Conservation (phyloP, 768 basidiomycete genomes). For the Auriscalpium vulgare region DNA sequence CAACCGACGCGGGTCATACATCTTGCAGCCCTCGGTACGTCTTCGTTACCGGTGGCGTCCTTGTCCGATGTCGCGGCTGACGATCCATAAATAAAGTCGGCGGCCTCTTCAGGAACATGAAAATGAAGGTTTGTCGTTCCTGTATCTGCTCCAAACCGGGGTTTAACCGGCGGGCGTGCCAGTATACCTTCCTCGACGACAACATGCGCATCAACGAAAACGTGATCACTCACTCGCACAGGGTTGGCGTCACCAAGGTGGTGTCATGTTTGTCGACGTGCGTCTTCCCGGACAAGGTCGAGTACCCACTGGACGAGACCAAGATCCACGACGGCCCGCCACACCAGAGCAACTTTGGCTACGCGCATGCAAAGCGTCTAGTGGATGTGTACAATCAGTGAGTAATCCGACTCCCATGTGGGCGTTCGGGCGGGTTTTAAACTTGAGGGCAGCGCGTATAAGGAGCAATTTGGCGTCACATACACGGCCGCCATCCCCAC, state of each 20-base stretch:
- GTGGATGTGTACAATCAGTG: slow-evolving; percentile 95
- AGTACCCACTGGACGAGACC: slow-evolving; percentile 86
- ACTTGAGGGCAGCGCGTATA: slow-evolving; percentile 66
- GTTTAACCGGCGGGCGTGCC: not conserved
- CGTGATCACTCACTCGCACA: slow-evolving; percentile 70
- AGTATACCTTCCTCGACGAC: slow-evolving; percentile 90
- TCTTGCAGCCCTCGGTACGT: slow-evolving; percentile 84
- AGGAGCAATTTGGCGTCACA: slow-evolving; percentile 90
- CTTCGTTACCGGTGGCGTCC: not conserved
- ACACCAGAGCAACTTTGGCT: slow-evolving; percentile 93
- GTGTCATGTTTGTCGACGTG: slow-evolving; percentile 96
- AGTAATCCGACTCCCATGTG: slow-evolving; percentile 18
- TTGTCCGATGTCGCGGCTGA: not conserved
- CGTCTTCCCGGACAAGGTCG: slow-evolving; percentile 93
- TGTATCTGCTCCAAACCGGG: not conserved
- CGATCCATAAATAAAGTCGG: slow-evolving; percentile 49
- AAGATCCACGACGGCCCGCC: slow-evolving; percentile 92
- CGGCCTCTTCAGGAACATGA: slow-evolving; percentile 94
- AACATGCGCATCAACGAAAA: slow-evolving; percentile 96
- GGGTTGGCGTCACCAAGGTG: slow-evolving; percentile 61
- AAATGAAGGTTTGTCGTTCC: slow-evolving; percentile 58
- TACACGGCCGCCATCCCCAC: slow-evolving; percentile 97
- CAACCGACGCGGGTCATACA: slow-evolving; percentile 96
- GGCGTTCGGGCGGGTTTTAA: not conserved
- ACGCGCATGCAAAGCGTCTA: slow-evolving; percentile 92